Evolutionary conservation across 495 filamentous ascomycete genomes (phyloP).

Genomic region (Oleoguttula mirabilis): DNA sequence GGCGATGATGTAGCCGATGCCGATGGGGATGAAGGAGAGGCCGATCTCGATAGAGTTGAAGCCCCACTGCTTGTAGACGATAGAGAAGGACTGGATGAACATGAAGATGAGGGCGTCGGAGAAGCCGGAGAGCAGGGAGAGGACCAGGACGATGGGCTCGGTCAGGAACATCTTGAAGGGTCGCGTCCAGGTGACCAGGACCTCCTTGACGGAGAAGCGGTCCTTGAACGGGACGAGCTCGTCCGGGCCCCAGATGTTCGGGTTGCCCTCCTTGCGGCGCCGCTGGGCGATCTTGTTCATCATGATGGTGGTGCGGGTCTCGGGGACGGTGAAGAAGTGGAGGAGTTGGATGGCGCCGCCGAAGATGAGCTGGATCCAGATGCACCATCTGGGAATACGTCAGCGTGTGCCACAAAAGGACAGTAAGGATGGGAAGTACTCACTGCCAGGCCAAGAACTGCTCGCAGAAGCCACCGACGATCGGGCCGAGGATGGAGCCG

Average conservation of each 20-base stretch:
- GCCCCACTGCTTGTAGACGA: constrained; percentile 54
- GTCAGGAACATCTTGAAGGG: constrained; percentile 67
- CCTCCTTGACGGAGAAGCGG: constrained; percentile 45
- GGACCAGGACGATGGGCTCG: constrained; percentile 60
- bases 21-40: constrained; percentile 51
- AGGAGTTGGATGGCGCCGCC: constrained; percentile 52
- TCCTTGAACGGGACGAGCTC: constrained; percentile 47
- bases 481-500: constrained; percentile 63
- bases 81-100: constrained; percentile 54
- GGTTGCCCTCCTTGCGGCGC: constrained; percentile 44
- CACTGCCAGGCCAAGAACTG: constrained; percentile 48
- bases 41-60: constrained; percentile 46
- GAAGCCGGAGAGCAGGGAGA: constrained; percentile 65
- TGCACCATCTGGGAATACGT: constrained; percentile 42
- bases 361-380: constrained; percentile 72
- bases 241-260: constrained; percentile 50
- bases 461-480: constrained; percentile 68
- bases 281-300: constrained; percentile 56
- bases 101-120: constrained; percentile 73
- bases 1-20: constrained; percentile 53
- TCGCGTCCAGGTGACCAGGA: constrained; percentile 51
- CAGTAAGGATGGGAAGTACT: neutral
- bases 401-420: neutral
- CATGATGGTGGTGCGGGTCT: constrained; percentile 56
- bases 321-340: constrained; percentile 55